Base-by-base conservation (phyloP, 176 grass and related monocot genomes). In the Carex cristatella region DNA sequence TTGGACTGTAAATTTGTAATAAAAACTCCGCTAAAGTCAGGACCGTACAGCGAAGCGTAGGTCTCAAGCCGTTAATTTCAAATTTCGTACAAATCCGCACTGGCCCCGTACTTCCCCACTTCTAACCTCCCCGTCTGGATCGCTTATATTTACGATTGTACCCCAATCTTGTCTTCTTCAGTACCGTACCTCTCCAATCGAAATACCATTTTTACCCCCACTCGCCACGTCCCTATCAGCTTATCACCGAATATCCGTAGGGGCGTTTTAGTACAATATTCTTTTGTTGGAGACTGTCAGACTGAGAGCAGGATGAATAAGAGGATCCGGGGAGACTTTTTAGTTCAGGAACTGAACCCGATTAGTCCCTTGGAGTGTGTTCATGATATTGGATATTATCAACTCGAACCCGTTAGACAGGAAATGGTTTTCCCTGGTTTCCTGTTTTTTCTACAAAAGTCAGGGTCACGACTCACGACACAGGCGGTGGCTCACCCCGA, bases 401-500 rank as follows among this genome's bases (percentile, higher is more conserved):
- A 23, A 23, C 23, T 23, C 27, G 48, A 18, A 42, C 38, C 93
- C 91, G 8, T 79, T 90, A 42, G 86, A 86, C 19, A 84, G 88
- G 89, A 97, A 98, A 79, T 86, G 91, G 27, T 94, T 98, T 81
- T 77, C 93, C 0, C 83, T 93, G 10, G 88, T 90, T 74, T 98
- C 89, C 28, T 90, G 89, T 32, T 82, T 86, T 11, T 98, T 94
- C 88, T 86, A 81, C 85, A 35, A 63, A 79, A 15, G 88, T 87
- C 5, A n/a, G 95, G 95, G 85, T 76, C 93, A 1, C 83, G 89
- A 77, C 95, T 76, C 93, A 1, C 83, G 89, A 77, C 95, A 98
- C 89, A 93, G 91, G 23, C 85, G 95, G 30, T 0, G 13, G 2
- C 75, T 98, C n/a, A 84, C 90, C 46, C 91, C 95, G 93, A 69